These are phyloP conservation scores for Globisporangium abappressorium DNA, from an alignment of 352 stramenopile species.

Conservation along the genomic window DNA sequence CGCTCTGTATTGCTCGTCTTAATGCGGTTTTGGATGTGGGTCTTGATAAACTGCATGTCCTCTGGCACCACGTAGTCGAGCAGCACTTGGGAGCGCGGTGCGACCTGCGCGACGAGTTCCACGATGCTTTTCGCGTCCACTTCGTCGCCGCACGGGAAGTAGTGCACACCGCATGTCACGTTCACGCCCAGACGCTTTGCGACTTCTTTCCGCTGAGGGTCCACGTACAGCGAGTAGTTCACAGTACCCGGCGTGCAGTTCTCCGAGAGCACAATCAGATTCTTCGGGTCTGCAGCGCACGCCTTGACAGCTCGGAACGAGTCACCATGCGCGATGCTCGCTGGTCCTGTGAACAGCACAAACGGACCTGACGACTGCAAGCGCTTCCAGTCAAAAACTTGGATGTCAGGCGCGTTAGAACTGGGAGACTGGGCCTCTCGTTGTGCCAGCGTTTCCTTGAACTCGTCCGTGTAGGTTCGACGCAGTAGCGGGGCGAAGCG, in stretches of 20 bases:
- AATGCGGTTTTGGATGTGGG: conserved; percentile 50
- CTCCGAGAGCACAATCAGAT: conserved; percentile 84
- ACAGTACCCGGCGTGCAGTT: conserved; percentile 75
- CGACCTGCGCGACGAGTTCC: conserved; percentile 57
- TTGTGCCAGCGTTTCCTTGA: conserved; percentile 30
- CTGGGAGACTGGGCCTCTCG: conserved; percentile 19
- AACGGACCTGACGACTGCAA: conserved; percentile 65
- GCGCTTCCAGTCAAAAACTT: conserved; percentile 69
- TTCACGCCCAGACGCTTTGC: conserved; percentile 69
- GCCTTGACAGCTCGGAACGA: conserved; percentile 64
- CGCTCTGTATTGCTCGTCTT: conserved; percentile 15
- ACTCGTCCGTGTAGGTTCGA: conserved; percentile 54
- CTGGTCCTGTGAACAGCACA: conserved; percentile 76
- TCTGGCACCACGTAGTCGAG: conserved; percentile 58
- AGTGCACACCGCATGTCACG: conserved; percentile 78
- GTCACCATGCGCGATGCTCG: conserved; percentile 71
- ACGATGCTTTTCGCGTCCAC: conserved; percentile 84
- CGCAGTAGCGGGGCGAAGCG: conserved; percentile 57
- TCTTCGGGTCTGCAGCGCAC: conserved; percentile 65
- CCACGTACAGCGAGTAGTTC: conserved; percentile 81
- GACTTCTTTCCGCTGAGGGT: conserved; percentile 63
- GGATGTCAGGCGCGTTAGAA: conserved; percentile 15
- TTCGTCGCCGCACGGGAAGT: conserved; percentile 82
- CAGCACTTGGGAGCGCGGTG: conserved; percentile 62
- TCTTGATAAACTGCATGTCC: conserved; percentile 66